These are phyloP conservation scores for Atkinsonella hypoxylon DNA, from an alignment of 2,329 filamentous ascomycete species.

Conservation along the genomic window DNA sequence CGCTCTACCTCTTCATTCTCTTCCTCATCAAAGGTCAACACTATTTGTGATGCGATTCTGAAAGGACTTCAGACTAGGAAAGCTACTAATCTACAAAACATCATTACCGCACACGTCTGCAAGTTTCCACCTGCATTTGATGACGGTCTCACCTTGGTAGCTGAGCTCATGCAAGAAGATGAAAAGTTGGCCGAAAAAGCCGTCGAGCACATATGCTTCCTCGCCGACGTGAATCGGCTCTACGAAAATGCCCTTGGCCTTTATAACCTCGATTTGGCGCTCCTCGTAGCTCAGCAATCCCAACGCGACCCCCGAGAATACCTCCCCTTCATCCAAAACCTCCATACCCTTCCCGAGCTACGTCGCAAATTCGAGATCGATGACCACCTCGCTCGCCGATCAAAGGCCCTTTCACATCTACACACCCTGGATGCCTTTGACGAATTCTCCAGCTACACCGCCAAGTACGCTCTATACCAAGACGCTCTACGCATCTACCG, in stretches of 20 bases:
- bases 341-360: conserved; percentile 61
- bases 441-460: conserved; percentile 65
- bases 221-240: conserved; percentile 83
- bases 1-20: conserved; percentile 8
- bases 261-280: conserved; percentile 80
- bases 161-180: conserved; percentile 57
- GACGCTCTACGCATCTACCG: conserved; percentile 71
- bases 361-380: conserved; percentile 78
- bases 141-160: conserved; percentile 69
- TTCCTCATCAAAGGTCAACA: conserved; percentile 58
- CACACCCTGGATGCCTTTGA: conserved; percentile 62
- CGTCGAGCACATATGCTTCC: conserved; percentile 93
- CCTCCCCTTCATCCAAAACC: conserved; percentile 79
- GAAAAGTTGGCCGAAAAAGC: conserved; percentile 70
- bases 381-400: conserved; percentile 64
- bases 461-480: conserved; percentile 69
- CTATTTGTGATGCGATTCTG: conserved; percentile 77
- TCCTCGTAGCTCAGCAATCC: conserved; percentile 88
- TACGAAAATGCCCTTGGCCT: conserved; percentile 85
- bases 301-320: conserved; percentile 95
- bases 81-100: conserved; percentile 66
- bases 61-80: conserved; percentile 50
- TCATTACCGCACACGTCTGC: conserved; percentile 89
- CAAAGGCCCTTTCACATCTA: conserved; percentile 69
- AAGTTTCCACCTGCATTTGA: conserved; percentile 85